Base-by-base conservation (phyloP, 1,284 basidiomycete genomes). In the Microstroma glucosiphilum region DNA sequence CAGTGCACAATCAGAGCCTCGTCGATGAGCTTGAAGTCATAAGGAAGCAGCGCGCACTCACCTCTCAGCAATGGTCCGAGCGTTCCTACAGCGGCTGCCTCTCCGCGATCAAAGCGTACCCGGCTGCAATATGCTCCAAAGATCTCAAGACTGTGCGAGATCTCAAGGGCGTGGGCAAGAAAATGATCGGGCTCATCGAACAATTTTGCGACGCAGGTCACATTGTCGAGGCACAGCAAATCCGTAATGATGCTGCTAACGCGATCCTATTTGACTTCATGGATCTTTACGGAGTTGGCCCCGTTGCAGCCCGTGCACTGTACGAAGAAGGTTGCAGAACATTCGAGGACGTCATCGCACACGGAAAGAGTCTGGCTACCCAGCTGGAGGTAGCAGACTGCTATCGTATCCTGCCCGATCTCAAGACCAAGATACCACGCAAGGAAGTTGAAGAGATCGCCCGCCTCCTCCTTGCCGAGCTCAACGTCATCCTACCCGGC, bases 281-380 rank as follows among this genome's bases (percentile, higher is more conserved):
- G 19, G 67, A 74, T 53, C 56, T 78, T 26, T 76, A 78, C 48
- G 69, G 75, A 4, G 69, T 78, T 6, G 76, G 76, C 3, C 74
- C 73, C 0, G 68, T 65, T 11, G 66, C 64, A 3, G 73, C 76
- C 0, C 48, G 69, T 11, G 63, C 69, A n/a, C 69, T 70, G 42
- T 78, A 70, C 60, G 69, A 72, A 46, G 58, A 63, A 1, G 76
- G 76, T 1, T 73, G 69, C 21, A 59, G 76, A 9, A 61, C 62
- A 3, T 67, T 73, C 19, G 61, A 59, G 1, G 76, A 78, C 40
- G 69, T 78, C 2, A 60, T 76, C n/a, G 25, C 64, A 13, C 41
- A 64, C 3, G 63, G 67, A 6, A 67, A 68, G 40, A 66, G 57
- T 23, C 42, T 72, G 2, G 69, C 67, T 7, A 70, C 69, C 0